Evolutionary conservation across 2,329 filamentous ascomycete species (phyloP).

Genomic region (Neonectria hederae): DNA sequence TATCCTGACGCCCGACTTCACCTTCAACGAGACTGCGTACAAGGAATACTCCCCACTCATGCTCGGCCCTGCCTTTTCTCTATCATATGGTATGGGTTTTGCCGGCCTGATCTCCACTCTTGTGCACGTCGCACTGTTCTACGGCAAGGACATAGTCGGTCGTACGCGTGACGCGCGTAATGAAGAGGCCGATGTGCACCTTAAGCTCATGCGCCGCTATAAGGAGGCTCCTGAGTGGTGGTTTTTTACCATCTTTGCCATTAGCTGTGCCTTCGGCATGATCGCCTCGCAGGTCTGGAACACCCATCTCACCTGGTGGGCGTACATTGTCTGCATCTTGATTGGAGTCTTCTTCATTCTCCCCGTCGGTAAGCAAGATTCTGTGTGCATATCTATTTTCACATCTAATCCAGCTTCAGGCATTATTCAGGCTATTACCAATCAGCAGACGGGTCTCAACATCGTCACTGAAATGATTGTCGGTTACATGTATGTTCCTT

Average conservation of each 20-base stretch:
- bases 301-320: constrained; percentile 51
- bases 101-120: constrained; percentile 71
- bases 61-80: constrained; percentile 68
- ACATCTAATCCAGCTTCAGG: constrained; percentile 35
- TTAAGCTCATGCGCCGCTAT: constrained; percentile 70
- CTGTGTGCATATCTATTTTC: not conserved
- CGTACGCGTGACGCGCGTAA: constrained; percentile 50
- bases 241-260: constrained; percentile 59
- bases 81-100: constrained; percentile 71
- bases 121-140: constrained; percentile 64
- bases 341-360: constrained; percentile 68
- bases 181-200: constrained; percentile 67
- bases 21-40: constrained; percentile 69
- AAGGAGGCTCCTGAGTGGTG: constrained; percentile 68
- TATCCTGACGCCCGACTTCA: constrained; percentile 63
- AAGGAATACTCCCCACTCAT: constrained; percentile 74
- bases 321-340: constrained; percentile 64
- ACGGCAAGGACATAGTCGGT: constrained; percentile 64
- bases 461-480: constrained; percentile 78
- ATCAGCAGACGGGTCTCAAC: constrained; percentile 72
- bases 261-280: constrained; percentile 43
- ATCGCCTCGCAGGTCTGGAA: constrained; percentile 8
- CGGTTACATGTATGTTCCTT: constrained; percentile 66
- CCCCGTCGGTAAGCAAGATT: constrained; percentile 54
- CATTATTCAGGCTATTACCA: constrained; percentile 69